Conservation (phyloP, 2,329 filamentous ascomycete genomes). For the Acephala macrosclerotiorum region DNA sequence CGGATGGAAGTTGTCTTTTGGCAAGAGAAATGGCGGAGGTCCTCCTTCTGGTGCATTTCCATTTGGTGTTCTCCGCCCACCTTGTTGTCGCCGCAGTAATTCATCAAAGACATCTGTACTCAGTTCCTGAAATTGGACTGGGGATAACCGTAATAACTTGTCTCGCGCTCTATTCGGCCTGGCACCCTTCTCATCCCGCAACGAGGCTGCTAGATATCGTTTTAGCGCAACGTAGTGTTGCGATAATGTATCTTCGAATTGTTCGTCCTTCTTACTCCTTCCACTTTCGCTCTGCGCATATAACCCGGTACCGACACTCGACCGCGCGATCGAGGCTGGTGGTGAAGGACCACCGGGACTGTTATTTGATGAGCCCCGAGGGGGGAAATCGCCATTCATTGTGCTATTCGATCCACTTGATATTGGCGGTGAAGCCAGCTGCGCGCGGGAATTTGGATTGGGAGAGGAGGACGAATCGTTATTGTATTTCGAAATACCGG, state of each 20-base stretch:
- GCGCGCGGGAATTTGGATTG: constrained; percentile 61
- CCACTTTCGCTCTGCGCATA: constrained; percentile 73
- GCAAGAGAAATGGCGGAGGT: constrained; percentile 77
- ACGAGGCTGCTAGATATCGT: constrained; percentile 66
- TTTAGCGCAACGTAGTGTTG: constrained; percentile 86
- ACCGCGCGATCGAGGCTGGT: constrained; percentile 85
- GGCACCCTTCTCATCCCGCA: constrained; percentile 76
- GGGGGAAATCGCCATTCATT: constrained; percentile 67
- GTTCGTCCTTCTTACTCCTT: constrained; percentile 69
- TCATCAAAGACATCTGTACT: constrained; percentile 99
- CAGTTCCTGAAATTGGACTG: constrained; percentile 95
- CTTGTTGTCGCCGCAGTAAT: constrained; percentile 82
- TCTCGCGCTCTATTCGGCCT: constrained; percentile 90
- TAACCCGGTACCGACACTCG: constrained; percentile 78
- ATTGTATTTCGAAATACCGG: constrained; percentile 72
- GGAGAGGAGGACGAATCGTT: constrained; percentile 54
- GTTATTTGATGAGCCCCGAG: constrained; percentile 50
- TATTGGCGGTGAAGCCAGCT: constrained; percentile 73
- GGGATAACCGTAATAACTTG: constrained; percentile 88
- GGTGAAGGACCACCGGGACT: constrained; percentile 77
- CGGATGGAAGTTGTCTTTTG: constrained; percentile 91
- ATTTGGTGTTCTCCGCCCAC: constrained; percentile 61
- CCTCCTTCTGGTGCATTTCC: constrained; percentile 54
- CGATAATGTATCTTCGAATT: constrained; percentile 67
- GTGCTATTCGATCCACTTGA: constrained; percentile 68